Evolutionary conservation across 257 asterid genomes (phyloP), one percentile per base, ranked within the genome.

Genomic region (Galeopsis tetrahit): DNA sequence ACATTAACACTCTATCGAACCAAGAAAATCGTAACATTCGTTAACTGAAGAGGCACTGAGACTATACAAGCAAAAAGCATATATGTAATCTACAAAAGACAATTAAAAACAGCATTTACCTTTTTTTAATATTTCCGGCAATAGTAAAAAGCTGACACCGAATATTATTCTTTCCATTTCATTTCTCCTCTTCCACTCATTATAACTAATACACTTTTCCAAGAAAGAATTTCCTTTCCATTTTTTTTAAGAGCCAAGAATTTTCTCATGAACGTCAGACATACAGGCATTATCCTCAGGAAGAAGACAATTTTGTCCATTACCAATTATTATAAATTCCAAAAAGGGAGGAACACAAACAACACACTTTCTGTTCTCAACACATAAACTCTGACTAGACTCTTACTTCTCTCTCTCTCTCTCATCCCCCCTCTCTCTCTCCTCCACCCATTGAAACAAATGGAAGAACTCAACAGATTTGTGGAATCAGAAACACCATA

Each of bases 401-500:
- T 31, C 8, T 7, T 40, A 7, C 46, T 21, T 21, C 28, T 28
- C 51, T 55, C n/a, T 53, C 64, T 60, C 7, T 21, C 46, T 53
- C 53, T 1, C 6, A 9, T 55, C 68, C 59, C 70, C 44, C 43
- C 32, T 33, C 53, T 28, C 51, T 68, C 48, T 3, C 32, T 68
- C 76, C 17, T 42, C 73, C 57, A 40, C 82, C 67, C 38, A 66
- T 69, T 31, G 10, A 62, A 63, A 8, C 62, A 17, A 17, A 83
- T 84, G 92, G 92, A 82, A 85, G 85, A 77, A 38, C 59, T 75
- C 43, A 77, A 72, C 75, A 70, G 74, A 63, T 73, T 73, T 46
- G 79, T 68, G 46, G 79, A 70, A 62, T 75, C 64, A n/a, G 82
- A 81, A 69, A 77, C 75, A 69, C 74, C 75, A 75, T 15, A 44